phyloP scores from a whole-genome alignment of 2,329 filamentous ascomycete species.

The Geosmithia putterillii region DNA sequence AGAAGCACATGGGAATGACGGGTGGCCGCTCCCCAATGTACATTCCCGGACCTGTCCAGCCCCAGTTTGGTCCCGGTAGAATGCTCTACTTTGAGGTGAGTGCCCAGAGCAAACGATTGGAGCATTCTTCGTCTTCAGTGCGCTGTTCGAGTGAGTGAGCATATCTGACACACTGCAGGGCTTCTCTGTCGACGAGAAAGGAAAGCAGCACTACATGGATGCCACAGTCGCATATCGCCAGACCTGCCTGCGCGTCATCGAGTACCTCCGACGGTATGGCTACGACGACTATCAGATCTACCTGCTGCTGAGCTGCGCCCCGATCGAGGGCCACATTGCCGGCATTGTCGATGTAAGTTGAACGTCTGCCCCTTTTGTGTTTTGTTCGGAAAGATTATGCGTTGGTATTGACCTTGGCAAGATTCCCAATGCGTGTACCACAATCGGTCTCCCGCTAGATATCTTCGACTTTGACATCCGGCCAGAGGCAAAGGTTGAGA shows the following conservation, averaged over 20 bases:
- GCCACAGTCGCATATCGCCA: slow-evolving; percentile 78
- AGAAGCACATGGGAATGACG: slow-evolving; percentile 63
- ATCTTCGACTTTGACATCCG: slow-evolving; percentile 92
- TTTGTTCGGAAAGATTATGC: background rate
- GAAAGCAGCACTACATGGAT: slow-evolving; percentile 84
- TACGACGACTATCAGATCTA: slow-evolving; percentile 70
- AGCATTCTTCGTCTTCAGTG: background rate
- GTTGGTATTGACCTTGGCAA: background rate
- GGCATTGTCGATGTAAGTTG: slow-evolving; percentile 61
- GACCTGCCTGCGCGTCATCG: slow-evolving; percentile 48
- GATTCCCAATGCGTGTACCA: slow-evolving; percentile 84
- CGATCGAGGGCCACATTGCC: slow-evolving; percentile 77
- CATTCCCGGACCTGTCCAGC: slow-evolving; percentile 76
- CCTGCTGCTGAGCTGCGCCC: slow-evolving; percentile 72
- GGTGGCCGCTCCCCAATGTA: slow-evolving; percentile 55
- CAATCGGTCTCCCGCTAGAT: slow-evolving; percentile 78
- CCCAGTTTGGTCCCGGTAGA: slow-evolving; percentile 71
- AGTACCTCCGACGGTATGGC: slow-evolving; percentile 26
- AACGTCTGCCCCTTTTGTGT: background rate
- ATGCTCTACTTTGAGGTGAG: slow-evolving; percentile 16
- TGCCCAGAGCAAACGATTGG: no score
- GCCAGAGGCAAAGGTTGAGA: slow-evolving; percentile 32
- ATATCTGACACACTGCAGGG: slow-evolving; percentile 73
- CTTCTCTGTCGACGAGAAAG: slow-evolving; percentile 78
- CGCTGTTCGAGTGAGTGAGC: no score